These are phyloP conservation scores for Trichoderma koningii DNA, from an alignment of 2,329 filamentous ascomycete genomes.

Conservation along the genomic window DNA sequence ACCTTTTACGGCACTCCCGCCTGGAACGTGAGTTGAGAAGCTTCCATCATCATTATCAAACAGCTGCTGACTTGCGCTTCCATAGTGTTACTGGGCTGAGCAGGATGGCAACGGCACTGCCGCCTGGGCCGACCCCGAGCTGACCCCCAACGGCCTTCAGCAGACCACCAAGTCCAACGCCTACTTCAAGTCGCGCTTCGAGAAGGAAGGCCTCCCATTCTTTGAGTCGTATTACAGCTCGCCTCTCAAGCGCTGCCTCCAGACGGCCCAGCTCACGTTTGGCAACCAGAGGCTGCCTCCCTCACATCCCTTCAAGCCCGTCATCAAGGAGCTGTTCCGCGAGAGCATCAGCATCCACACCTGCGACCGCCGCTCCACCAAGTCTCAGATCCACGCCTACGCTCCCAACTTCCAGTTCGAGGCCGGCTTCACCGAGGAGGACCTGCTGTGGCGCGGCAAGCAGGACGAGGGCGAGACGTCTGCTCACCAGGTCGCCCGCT, in stretches of 20 bases:
- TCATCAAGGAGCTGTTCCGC: slow-evolving; percentile 65
- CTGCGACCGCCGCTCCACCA: slow-evolving; percentile 63
- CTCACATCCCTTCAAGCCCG: slow-evolving; percentile 55
- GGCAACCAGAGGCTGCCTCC: slow-evolving; percentile 53
- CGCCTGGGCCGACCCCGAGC: slow-evolving; percentile 63
- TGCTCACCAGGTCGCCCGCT: slow-evolving; percentile 52
- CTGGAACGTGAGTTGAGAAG: slow-evolving; percentile 60
- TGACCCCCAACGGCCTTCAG: slow-evolving; percentile 58
- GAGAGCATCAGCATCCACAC: slow-evolving; percentile 70
- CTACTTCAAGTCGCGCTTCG: slow-evolving; percentile 60
- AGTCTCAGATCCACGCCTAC: slow-evolving; percentile 52
- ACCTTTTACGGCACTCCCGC: slow-evolving; percentile 66
- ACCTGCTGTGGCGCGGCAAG: slow-evolving; percentile 48
- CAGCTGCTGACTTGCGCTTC: slow-evolving; percentile 9
- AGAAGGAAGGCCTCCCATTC: slow-evolving; percentile 56
- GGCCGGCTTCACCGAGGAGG: slow-evolving; percentile 59
- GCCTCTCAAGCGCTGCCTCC: slow-evolving; percentile 63
- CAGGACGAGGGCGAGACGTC: slow-evolving; percentile 48
- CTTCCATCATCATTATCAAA: not conserved
- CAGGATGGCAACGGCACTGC: slow-evolving; percentile 64
- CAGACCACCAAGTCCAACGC: slow-evolving; percentile 60
- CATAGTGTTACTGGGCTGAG: slow-evolving; percentile 65
- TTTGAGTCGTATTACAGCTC: slow-evolving; percentile 67
- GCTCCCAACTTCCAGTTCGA: slow-evolving; percentile 62
- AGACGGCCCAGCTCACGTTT: slow-evolving; percentile 66